phyloP scores from a whole-genome alignment of 2,329 filamentous ascomycete genomes.

The Calonectria hongkongensis region DNA sequence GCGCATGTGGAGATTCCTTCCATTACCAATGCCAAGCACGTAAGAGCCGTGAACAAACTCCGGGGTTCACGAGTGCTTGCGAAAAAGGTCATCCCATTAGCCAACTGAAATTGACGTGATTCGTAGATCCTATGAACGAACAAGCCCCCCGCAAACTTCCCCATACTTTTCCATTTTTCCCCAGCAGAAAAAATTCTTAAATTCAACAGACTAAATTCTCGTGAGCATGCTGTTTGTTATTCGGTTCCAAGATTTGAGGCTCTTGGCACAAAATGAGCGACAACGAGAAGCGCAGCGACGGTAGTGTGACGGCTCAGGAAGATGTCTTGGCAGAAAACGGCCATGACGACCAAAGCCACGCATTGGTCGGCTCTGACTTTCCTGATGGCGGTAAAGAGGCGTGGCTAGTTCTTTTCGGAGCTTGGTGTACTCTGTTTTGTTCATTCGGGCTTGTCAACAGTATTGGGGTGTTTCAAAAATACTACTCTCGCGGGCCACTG shows the following conservation, averaged over 20 bases:
- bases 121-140: not conserved
- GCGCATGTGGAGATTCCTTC: constrained; percentile 3
- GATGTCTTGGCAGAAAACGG: not conserved
- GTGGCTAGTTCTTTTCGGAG: constrained; percentile 64
- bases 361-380: not conserved
- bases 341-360: not conserved
- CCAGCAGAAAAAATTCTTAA: constrained; percentile 13
- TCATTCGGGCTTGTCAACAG: constrained; percentile 66
- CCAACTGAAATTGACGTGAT: constrained; percentile 18
- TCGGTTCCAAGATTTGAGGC: not conserved
- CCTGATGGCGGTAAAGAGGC: constrained; percentile 56
- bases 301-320: not conserved
- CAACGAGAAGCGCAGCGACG: constrained; percentile 4
- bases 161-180: constrained; percentile 15
- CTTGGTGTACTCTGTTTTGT: constrained; percentile 64
- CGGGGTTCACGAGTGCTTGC: not conserved
- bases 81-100: constrained; percentile 10
- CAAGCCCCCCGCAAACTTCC: constrained; percentile 10
- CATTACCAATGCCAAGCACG: constrained; percentile 26
- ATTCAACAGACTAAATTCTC: not conserved
- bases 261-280: not conserved
- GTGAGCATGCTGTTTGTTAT: not conserved
- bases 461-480: constrained; percentile 74
- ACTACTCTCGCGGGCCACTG: constrained; percentile 72
- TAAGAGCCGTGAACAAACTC: not conserved